Conservation (phyloP, 163 green algal species). For the Prototheca wickerhamii region DNA sequence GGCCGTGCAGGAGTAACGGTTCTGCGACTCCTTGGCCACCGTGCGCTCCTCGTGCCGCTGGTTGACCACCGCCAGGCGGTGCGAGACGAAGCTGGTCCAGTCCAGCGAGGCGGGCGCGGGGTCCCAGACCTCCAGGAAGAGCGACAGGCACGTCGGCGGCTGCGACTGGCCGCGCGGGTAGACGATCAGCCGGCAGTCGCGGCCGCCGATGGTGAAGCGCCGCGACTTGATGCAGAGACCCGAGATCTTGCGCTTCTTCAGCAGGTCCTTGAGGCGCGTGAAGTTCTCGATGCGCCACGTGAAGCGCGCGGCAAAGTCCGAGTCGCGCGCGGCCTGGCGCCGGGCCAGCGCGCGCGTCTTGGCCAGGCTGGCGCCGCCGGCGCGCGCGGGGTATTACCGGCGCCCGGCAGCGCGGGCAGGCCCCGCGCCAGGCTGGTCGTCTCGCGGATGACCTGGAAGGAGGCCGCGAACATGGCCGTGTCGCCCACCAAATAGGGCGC, state of each 20-base stretch:
- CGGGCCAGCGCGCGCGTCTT: neutral
- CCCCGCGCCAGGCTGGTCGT: slow-evolving; percentile 34
- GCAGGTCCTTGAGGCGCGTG: slow-evolving; percentile 66
- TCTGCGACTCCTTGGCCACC: slow-evolving; percentile 59
- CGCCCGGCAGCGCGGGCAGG: too few relatives aligned
- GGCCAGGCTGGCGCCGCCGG: neutral
- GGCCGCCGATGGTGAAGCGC: slow-evolving; percentile 49
- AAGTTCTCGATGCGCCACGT: slow-evolving; percentile 69
- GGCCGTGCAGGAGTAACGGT: slow-evolving; percentile 46
- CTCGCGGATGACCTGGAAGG: slow-evolving; percentile 65
- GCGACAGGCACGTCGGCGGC: slow-evolving; percentile 55
- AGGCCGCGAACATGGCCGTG: slow-evolving; percentile 47
- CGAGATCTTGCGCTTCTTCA: slow-evolving; percentile 75
- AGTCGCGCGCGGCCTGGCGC: slow-evolving; percentile 22
- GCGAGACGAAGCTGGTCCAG: slow-evolving; percentile 65
- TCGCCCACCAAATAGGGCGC: slow-evolving; percentile 34
- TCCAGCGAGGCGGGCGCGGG: slow-evolving; percentile 17
- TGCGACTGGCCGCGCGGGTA: slow-evolving; percentile 63
- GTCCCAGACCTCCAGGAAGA: slow-evolving; percentile 71
- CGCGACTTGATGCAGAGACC: slow-evolving; percentile 63
- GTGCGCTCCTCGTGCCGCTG: slow-evolving; percentile 34
- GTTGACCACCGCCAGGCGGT: slow-evolving; percentile 58
- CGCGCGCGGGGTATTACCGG: too few relatives aligned
- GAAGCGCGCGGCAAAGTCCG: slow-evolving; percentile 51
- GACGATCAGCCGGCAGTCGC: slow-evolving; percentile 60